Evolutionary conservation across 2,329 filamentous ascomycete species (phyloP), one percentile per base, ranked within the genome.

Genomic region (Lachnellula subtilissima): DNA sequence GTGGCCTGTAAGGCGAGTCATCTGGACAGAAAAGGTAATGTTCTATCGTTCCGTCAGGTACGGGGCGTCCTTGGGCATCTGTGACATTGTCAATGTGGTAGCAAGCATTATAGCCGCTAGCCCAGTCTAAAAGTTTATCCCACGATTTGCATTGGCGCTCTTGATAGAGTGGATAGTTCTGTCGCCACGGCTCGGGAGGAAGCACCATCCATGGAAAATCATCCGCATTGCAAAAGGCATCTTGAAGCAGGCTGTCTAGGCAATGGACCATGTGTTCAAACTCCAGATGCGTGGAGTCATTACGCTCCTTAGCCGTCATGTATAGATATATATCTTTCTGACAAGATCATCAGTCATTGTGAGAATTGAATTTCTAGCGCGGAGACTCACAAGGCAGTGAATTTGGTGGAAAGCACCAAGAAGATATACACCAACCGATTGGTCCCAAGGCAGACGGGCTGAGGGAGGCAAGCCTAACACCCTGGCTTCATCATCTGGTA

Each of bases 181-280:
- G 15, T 8, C 52, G 52, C 23, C 50, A 54, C 12, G 52, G 52
- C 23, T 49, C n/a, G 11, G 52, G 52, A 32, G 52, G 52, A 15
- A 54, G 46, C 17, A 50, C n/a, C n/a, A 28, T 28, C 52, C 52
- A 54, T 17, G 52, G 52, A 17, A 28, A 25, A 12, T 54, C 52
- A 39, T 54, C 52, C 14, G 52, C 52, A 32, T 54, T 46, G 25
- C 52, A 54, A 19, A 12, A 28, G 32, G 39, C 52, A 25, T 54
- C 52, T 50, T 54, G 52, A 9, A 54, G 23, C 12, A 48, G 3
- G 15, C 12, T 40, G 19, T 54, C 52, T 4, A 54, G 32, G 35
- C 52, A 54, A 37, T 54, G 52, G 7, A 54, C 14, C 39, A 54
- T n/a, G 19, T 54, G 52, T 25, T 54, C 46, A 19, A 50, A 50